These are phyloP conservation scores for Hericium coralloides DNA, from an alignment of 768 basidiomycete genomes.

Conservation along the genomic window DNA sequence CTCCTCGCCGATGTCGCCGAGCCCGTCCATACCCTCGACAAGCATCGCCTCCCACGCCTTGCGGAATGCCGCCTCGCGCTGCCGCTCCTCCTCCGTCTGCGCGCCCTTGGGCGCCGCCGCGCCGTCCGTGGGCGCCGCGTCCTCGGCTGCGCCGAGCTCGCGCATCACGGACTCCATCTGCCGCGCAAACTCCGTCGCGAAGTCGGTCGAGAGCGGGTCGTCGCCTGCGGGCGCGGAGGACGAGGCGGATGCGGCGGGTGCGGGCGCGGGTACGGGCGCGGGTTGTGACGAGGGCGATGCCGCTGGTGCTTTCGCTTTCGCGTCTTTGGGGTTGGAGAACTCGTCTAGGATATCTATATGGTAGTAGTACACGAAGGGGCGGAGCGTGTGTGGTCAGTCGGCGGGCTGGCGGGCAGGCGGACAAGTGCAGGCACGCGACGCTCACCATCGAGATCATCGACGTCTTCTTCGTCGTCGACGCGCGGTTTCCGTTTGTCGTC, in stretches of 20 bases:
- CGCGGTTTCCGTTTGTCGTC: background rate
- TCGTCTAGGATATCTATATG: constrained; percentile 39
- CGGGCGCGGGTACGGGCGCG: constrained; percentile 9
- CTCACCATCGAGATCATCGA: constrained; percentile 62
- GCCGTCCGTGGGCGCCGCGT: constrained; percentile 2
- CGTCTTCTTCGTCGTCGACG: constrained; percentile 38
- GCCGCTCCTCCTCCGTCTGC: constrained; percentile 18
- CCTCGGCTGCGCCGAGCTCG: constrained; percentile 24
- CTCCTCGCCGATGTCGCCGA: constrained; percentile 4
- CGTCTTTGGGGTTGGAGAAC: constrained; percentile 22
- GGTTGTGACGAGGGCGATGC: constrained; percentile 6
- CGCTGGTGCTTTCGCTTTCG: background rate
- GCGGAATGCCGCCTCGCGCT: constrained; percentile 34
- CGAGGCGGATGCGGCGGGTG: constrained; percentile 11
- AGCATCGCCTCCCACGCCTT: constrained; percentile 70
- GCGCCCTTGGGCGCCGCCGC: constrained; percentile 5
- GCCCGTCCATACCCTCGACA: constrained; percentile 47
- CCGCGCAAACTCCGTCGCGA: constrained; percentile 30
- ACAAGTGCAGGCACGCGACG: background rate
- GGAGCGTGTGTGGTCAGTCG: background rate
- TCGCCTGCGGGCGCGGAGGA: constrained; percentile 12
- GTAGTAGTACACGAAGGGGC: background rate
- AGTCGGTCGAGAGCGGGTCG: constrained; percentile 22
- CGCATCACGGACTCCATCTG: constrained; percentile 38
- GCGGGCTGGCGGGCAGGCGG: background rate